phyloP scores from a whole-genome alignment of 495 filamentous ascomycete genomes.

The Tuber magnatum region DNA sequence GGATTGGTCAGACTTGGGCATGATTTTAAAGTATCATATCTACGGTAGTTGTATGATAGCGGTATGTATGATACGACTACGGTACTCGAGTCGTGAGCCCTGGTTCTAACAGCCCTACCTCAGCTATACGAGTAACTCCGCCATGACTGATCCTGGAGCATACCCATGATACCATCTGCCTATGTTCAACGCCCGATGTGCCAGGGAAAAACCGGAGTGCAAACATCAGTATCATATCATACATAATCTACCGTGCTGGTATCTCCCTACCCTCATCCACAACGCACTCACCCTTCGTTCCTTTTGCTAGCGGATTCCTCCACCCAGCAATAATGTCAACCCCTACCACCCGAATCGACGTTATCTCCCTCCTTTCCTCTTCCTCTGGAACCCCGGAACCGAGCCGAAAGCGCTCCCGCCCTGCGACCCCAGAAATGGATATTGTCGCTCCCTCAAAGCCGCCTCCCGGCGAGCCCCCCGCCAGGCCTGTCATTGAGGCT shows the following conservation, averaged over 20 bases:
- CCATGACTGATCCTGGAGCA: background rate
- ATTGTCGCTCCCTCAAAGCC: background rate
- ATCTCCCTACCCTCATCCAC: background rate
- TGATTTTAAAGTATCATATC: background rate
- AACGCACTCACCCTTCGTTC: background rate
- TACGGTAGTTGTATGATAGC: background rate
- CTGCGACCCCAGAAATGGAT: background rate
- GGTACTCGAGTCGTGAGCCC: background rate
- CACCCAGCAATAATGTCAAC: background rate
- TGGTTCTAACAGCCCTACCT: background rate
- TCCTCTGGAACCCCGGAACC: background rate
- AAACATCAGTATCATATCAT: background rate
- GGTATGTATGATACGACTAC: background rate
- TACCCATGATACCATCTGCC: background rate
- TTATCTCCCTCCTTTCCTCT: constrained; percentile 1
- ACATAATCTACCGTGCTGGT: background rate
- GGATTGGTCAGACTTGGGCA: background rate
- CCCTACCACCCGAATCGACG: background rate
- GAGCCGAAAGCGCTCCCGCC: background rate
- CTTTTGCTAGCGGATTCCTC: background rate
- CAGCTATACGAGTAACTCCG: background rate
- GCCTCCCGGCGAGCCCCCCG: background rate
- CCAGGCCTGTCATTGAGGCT: background rate
- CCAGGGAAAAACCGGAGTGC: background rate
- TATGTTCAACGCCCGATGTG: background rate